These are phyloP conservation scores for Cicer arietinum DNA, from an alignment of 306 rosid species.

Conservation along the genomic window DNA sequence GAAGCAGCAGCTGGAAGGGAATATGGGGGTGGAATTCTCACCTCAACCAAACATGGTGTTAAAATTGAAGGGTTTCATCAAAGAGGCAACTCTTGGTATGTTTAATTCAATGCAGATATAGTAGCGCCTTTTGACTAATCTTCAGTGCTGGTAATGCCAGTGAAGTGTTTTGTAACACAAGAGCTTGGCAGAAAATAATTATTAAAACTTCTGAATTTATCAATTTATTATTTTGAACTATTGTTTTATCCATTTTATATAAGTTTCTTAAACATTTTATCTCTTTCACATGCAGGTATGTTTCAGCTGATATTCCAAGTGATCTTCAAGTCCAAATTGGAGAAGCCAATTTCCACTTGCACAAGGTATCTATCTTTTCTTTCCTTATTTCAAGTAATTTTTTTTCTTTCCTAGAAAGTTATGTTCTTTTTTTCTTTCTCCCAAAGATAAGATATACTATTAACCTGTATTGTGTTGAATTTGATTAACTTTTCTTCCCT, in stretches of 20 bases:
- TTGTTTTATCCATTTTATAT: slow-evolving; percentile 19
- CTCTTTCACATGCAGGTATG: slow-evolving; percentile 63
- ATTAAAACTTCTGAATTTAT: neutral
- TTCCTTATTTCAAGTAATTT: neutral
- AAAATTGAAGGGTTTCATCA: slow-evolving; percentile 83
- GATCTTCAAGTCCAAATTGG: slow-evolving; percentile 79
- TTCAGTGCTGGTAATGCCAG: slow-evolving; percentile 6
- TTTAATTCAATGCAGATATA: neutral
- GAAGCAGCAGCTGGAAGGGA: slow-evolving; percentile 67
- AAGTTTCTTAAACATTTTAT: slow-evolving; percentile 16
- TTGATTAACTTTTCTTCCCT: slow-evolving; percentile 23
- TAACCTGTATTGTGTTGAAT: slow-evolving; percentile 28
- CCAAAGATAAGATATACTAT: neutral
- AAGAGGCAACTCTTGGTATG: slow-evolving; percentile 82
- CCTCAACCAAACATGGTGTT: slow-evolving; percentile 70
- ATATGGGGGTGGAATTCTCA: slow-evolving; percentile 68
- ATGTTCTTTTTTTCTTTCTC: neutral
- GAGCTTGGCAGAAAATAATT: neutral
- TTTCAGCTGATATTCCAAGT: slow-evolving; percentile 91
- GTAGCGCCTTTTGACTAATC: neutral
- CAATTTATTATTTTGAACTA: neutral
- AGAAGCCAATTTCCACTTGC: slow-evolving; percentile 75
- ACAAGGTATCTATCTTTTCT: slow-evolving; percentile 66
- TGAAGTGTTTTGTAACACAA: neutral
- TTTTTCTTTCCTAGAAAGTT: neutral